Percentiles rank a stretch among this genome's conserved stretches.
Conservation (phyloP, 2,329 filamentous ascomycete species). For the Diaporthe caulivora region DNA sequence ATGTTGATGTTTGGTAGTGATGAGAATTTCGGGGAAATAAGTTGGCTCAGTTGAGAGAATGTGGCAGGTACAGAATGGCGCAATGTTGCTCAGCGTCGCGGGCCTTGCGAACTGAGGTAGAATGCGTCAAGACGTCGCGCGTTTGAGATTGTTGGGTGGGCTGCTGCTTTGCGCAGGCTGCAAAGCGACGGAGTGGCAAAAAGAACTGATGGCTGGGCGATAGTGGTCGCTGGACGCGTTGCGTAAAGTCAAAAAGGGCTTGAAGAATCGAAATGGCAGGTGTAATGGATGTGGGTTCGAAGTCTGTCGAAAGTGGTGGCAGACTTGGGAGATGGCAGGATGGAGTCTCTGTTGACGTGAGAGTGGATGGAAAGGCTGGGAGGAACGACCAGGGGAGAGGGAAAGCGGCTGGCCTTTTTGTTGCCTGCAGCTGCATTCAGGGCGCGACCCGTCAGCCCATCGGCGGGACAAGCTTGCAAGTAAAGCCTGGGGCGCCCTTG, state of each 20-base stretch:
- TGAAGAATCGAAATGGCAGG: conserved; percentile 24
- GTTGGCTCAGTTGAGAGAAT: conserved; percentile 34
- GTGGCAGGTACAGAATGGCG: conserved; percentile 16
- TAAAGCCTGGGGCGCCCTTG: conserved; percentile 1
- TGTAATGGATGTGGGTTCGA: background rate
- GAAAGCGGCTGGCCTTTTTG: conserved; percentile 32
- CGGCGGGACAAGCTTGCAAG: background rate
- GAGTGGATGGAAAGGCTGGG: conserved; percentile 26
- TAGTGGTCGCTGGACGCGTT: background rate
- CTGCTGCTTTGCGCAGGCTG: conserved; percentile 25
- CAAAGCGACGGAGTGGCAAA: conserved; percentile 19
- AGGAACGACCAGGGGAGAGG: conserved; percentile 10
- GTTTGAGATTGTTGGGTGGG: background rate
- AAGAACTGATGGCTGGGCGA: background rate
- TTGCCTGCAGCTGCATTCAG: conserved; percentile 16
- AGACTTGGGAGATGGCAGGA: conserved; percentile 23
- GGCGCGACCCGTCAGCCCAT: conserved; percentile 19
- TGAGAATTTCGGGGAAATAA: conserved; percentile 35
- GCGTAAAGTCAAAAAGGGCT: background rate
- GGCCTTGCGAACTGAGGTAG: background rate
- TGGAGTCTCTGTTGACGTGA: conserved; percentile 15
- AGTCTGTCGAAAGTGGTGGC: conserved; percentile 25
- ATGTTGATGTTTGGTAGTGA: conserved; percentile 60
- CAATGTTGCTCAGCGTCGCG: conserved; percentile 8
- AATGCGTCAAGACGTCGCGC: background rate